Conservation (phyloP, 306 rosid genomes). For the Pterocarpus macrocarpus region DNA sequence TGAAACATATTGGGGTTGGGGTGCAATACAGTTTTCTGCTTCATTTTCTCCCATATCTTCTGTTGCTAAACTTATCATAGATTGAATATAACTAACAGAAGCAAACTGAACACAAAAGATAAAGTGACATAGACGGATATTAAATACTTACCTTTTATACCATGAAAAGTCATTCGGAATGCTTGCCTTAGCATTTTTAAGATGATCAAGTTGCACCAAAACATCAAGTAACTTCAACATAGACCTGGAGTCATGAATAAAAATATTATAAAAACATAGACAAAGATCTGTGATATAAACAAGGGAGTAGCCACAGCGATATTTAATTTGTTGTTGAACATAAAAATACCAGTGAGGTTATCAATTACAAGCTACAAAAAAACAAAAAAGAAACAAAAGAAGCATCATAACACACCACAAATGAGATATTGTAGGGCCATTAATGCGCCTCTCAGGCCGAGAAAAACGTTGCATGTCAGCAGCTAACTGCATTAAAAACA, state of each 20-base stretch:
- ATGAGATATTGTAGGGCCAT: constrained; percentile 96
- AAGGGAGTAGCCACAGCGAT: not conserved
- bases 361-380: constrained; percentile 7
- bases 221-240: constrained; percentile 96
- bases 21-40: too few relatives aligned
- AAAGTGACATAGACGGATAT: constrained; percentile 19
- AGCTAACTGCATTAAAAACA: constrained; percentile 76
- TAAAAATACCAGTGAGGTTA: constrained; percentile 3
- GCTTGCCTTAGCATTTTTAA: constrained; percentile 98
- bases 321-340: constrained; percentile 14
- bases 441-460: constrained; percentile 96
- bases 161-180: constrained; percentile 99
- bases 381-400: not conserved
- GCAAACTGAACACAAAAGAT: constrained; percentile 33
- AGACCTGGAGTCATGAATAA: constrained; percentile 70
- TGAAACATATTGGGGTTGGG: too few relatives aligned
- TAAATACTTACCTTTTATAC: constrained; percentile 85
- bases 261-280: constrained; percentile 30
- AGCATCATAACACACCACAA: constrained; percentile 71
- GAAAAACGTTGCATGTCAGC: constrained; percentile 99
- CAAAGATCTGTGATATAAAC: not conserved
- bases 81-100: constrained; percentile 23
- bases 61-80: too few relatives aligned
- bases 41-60: too few relatives aligned
- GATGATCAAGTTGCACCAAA: constrained; percentile 98